These are phyloP conservation scores for Russula sp. DNA, from an alignment of 768 basidiomycete species.

Conservation along the genomic window DNA sequence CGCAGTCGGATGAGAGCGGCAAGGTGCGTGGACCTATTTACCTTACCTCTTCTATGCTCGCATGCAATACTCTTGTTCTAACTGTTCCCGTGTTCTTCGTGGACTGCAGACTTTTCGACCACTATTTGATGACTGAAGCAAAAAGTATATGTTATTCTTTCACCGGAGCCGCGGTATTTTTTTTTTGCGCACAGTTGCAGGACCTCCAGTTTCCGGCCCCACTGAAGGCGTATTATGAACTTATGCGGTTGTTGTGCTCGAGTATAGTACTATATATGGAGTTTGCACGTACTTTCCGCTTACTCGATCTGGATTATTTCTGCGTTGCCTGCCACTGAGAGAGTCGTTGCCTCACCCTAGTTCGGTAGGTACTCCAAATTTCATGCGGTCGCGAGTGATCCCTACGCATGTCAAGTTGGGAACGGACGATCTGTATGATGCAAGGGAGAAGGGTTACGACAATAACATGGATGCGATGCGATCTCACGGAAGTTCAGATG, in stretches of 20 bases:
- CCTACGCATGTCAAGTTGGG: background rate
- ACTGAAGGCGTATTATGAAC: background rate
- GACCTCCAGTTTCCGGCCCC: background rate
- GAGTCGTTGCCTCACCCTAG: background rate
- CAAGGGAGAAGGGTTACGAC: background rate
- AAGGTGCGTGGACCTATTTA: slow-evolving; percentile 7
- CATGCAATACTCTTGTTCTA: background rate
- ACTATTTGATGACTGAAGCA: slow-evolving; percentile 18
- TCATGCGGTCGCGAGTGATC: background rate
- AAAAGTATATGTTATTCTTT: background rate
- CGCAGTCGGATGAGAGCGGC: slow-evolving; percentile 17
- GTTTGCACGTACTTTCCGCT: slow-evolving; percentile 11
- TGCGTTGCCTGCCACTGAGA: background rate
- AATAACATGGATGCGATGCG: background rate
- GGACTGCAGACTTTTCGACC: slow-evolving; percentile 16
- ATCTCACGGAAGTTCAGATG: background rate
- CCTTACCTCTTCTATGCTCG: background rate
- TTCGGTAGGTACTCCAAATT: background rate
- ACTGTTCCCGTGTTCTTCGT: background rate
- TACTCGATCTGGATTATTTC: slow-evolving; percentile 2
- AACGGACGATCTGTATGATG: background rate
- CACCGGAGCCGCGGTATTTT: background rate
- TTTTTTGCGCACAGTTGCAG: background rate
- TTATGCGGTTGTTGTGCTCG: background rate
- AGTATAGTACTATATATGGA: background rate